Percentiles rank a stretch among this genome's conserved stretches.
phyloP scores from a whole-genome alignment of 805 yeast genomes.

The Henningerozyma blattae region DNA sequence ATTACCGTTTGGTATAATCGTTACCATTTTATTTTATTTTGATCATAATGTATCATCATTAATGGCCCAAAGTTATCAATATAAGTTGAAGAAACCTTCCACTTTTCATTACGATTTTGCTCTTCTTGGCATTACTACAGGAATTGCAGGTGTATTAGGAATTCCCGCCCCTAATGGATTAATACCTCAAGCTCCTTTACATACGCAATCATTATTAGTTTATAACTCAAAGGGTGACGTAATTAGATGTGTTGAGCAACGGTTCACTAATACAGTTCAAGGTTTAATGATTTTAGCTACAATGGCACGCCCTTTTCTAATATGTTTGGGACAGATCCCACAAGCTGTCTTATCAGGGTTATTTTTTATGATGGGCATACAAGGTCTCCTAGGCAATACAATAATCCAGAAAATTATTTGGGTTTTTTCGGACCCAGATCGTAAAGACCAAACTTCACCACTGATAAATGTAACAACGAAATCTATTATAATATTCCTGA shows the following conservation, averaged over 20 bases:
- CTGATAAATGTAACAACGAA: conserved; percentile 23
- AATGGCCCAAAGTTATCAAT: conserved; percentile 80
- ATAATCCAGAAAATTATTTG: conserved; percentile 52
- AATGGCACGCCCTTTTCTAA: conserved; percentile 80
- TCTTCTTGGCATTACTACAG: conserved; percentile 75
- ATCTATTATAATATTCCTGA: conserved; percentile 40
- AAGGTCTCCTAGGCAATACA: conserved; percentile 59
- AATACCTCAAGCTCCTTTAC: conserved; percentile 95
- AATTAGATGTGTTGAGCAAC: conserved; percentile 69
- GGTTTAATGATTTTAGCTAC: conserved; percentile 75
- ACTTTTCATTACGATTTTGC: conserved; percentile 89
- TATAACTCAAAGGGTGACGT: conserved; percentile 21
- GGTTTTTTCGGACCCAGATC: conserved; percentile 45
- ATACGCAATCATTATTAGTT: conserved; percentile 65
- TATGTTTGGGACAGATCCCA: conserved; percentile 74
- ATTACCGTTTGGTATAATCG: conserved; percentile 77
- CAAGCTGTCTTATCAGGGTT: conserved; percentile 89
- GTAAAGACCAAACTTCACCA: conserved; percentile 22
- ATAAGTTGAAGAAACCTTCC: conserved; percentile 74
- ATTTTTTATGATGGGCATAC: conserved; percentile 85
- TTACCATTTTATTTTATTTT: conserved; percentile 79
- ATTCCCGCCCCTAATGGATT: conserved; percentile 94
- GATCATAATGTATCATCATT: conserved; percentile 92
- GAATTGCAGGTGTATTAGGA: conserved; percentile 77
- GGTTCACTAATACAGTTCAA: conserved; percentile 74